Evolutionary conservation across 2,329 filamentous ascomycete genomes (phyloP), one percentile per base, ranked within the genome.

Genomic region (Calonectria fujianensis): DNA sequence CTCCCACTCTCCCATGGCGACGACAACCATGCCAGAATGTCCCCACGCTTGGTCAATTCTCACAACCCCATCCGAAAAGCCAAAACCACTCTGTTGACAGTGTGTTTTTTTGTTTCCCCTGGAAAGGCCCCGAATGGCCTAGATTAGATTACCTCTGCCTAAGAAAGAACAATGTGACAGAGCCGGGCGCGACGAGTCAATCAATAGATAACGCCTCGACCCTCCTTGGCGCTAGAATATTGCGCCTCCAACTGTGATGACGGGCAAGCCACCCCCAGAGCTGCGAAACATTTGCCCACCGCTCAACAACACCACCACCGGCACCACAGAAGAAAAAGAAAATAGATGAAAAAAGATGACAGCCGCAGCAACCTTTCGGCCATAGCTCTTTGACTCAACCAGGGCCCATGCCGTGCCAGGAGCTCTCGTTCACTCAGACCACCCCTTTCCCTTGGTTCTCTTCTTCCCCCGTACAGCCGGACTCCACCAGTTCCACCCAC

Each of bases 401-500:
- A 29, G 57, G 57, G 14, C 37, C 37, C 57, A 39, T 63, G 57
- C n/a, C 48, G 29, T 41, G 48, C 64, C 45, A 67, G 52, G 32
- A 67, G 45, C n/a, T 52, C 24, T 29, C 57, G 14, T 27, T 63
- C 35, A 24, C 57, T 41, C 29, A 50, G 41, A 24, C 31, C 61
- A 32, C 61, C 50, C 32, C 35, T 37, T 41, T 51, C 35, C 35
- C 51, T 65, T 54, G 27, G 48, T 13, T 31, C 37, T 54, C 45
- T 37, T 45, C 64, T 45, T 68, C 41, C 54, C 54, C 64, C 27
- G 59, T 20, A 29, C 37, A 51, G 39, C 35, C 29, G 41, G 52
- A 48, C 50, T 69, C 71, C 71, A 73, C 71, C 31, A 57, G 71
- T 69, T 73, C 66, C 71, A 69, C 71, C 57, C 65, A 50, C 65